These are phyloP conservation scores for Rhodotorula sp. DNA, from an alignment of 1,284 basidiomycete species.

Conservation along the genomic window DNA sequence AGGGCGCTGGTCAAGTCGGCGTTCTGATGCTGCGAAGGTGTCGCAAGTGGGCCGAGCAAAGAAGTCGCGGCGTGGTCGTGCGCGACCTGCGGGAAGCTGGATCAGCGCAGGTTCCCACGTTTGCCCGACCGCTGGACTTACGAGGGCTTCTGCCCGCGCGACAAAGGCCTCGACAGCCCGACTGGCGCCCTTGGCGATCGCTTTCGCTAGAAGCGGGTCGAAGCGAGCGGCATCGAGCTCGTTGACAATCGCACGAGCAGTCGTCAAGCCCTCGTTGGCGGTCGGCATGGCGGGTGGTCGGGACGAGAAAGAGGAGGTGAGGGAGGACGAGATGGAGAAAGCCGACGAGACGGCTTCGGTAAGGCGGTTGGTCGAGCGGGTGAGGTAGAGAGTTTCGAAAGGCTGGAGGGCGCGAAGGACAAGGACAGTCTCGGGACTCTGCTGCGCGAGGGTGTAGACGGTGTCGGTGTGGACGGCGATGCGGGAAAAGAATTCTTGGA, in stretches of 20 bases:
- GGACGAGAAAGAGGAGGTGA: slow-evolving; percentile 50
- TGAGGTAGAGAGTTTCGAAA: slow-evolving; percentile 80
- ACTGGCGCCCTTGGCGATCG: slow-evolving; percentile 69
- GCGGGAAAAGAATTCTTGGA: slow-evolving; percentile 93
- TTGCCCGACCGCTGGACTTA: slow-evolving; percentile 50
- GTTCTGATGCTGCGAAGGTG: slow-evolving; percentile 72
- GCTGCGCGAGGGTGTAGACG: slow-evolving; percentile 72
- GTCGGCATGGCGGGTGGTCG: slow-evolving; percentile 51
- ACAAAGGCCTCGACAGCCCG: slow-evolving; percentile 66
- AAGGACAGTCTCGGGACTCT: slow-evolving; percentile 91
- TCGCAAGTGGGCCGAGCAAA: slow-evolving; percentile 71
- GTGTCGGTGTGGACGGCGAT: slow-evolving; percentile 93
- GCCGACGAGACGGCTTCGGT: slow-evolving; percentile 74
- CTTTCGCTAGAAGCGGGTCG: slow-evolving; percentile 78
- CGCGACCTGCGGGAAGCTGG: slow-evolving; percentile 56
- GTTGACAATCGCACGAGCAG: slow-evolving; percentile 74
- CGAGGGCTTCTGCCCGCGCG: slow-evolving; percentile 63
- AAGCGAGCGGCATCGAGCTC: slow-evolving; percentile 90
- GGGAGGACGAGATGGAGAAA: slow-evolving; percentile 53
- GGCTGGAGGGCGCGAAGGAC: slow-evolving; percentile 74
- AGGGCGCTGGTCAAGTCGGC: slow-evolving; percentile 71
- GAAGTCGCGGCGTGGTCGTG: slow-evolving; percentile 73
- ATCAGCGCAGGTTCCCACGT: no score
- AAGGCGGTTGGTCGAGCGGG: slow-evolving; percentile 74
- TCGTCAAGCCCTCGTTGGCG: slow-evolving; percentile 67